Evolutionary conservation across 345 rosid species (phyloP).

Genomic region (Brassica cretica): DNA sequence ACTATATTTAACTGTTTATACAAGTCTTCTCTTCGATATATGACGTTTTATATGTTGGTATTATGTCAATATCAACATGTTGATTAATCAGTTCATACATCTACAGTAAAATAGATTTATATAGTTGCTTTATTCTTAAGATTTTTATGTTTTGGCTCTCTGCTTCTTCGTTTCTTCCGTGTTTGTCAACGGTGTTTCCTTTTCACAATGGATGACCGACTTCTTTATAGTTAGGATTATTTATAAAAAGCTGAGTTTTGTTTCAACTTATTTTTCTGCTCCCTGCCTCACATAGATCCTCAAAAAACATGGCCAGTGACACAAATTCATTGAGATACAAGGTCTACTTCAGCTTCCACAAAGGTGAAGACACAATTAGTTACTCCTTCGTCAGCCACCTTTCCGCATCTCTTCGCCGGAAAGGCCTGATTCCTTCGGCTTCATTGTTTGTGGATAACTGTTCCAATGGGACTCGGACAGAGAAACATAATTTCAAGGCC

Average conservation of each 20-base stretch:
- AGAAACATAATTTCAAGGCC: not conserved
- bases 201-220: not conserved
- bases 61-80: too few relatives aligned
- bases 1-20: too few relatives aligned
- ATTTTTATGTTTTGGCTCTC: not conserved
- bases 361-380: not conserved
- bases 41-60: too few relatives aligned
- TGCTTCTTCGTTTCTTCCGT: not conserved
- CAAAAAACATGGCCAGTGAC: slow-evolving; percentile 7
- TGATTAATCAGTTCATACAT: not conserved
- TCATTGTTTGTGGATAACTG: not conserved
- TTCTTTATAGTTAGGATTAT: too few relatives aligned
- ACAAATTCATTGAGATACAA: not conserved
- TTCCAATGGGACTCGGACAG: not conserved
- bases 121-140: not conserved
- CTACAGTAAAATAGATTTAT: not conserved
- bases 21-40: too few relatives aligned
- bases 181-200: not conserved
- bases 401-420: slow-evolving; percentile 6
- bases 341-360: slow-evolving; percentile 11
- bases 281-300: not conserved
- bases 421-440: not conserved
- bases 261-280: not conserved
- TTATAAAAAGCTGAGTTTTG: not conserved
- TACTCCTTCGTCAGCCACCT: not conserved